A percentile compares a stretch with the other conserved stretches of the same genome.
Conservation (phyloP, 306 rosid species). For the Arachis hypogaea region DNA sequence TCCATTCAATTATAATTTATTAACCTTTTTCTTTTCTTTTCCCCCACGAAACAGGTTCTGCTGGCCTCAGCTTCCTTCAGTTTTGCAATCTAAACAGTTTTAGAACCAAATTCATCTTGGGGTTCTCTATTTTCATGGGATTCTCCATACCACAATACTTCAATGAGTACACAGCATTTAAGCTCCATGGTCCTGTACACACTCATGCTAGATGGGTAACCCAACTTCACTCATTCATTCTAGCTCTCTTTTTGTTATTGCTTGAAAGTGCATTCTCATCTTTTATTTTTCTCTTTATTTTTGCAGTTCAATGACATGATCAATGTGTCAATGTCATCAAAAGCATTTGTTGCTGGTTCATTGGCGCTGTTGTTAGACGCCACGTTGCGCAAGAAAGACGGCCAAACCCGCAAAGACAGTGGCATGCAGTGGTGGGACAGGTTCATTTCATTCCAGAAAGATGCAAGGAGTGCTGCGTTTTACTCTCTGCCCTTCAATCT, state of each 20-base stretch:
- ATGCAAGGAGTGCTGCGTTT: slow-evolving; percentile 83
- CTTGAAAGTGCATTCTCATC: background rate
- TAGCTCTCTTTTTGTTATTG: no score
- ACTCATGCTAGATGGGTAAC: slow-evolving; percentile 86
- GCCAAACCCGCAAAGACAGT: slow-evolving; percentile 63
- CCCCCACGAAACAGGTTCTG: slow-evolving; percentile 70
- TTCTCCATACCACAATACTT: slow-evolving; percentile 91
- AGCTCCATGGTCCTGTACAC: slow-evolving; percentile 79
- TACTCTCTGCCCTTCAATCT: slow-evolving; percentile 90
- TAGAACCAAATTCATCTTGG: slow-evolving; percentile 71
- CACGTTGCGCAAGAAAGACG: slow-evolving; percentile 64
- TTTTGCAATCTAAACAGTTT: slow-evolving; percentile 94
- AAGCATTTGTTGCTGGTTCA: slow-evolving; percentile 78
- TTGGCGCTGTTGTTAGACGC: slow-evolving; percentile 70
- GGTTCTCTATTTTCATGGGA: slow-evolving; percentile 89
- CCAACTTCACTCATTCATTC: slow-evolving; percentile 14
- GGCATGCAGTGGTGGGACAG: slow-evolving; percentile 95
- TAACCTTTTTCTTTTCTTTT: background rate
- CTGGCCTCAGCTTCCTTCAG: slow-evolving; percentile 84
- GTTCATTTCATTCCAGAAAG: slow-evolving; percentile 73
- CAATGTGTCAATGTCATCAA: slow-evolving; percentile 82
- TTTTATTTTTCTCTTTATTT: background rate
- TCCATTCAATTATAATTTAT: slow-evolving; percentile 27
- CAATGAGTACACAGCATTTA: slow-evolving; percentile 79
- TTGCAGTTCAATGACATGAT: slow-evolving; percentile 93